phyloP scores from a whole-genome alignment of 495 filamentous ascomycete genomes.

The Pseudevernia furfuracea region DNA sequence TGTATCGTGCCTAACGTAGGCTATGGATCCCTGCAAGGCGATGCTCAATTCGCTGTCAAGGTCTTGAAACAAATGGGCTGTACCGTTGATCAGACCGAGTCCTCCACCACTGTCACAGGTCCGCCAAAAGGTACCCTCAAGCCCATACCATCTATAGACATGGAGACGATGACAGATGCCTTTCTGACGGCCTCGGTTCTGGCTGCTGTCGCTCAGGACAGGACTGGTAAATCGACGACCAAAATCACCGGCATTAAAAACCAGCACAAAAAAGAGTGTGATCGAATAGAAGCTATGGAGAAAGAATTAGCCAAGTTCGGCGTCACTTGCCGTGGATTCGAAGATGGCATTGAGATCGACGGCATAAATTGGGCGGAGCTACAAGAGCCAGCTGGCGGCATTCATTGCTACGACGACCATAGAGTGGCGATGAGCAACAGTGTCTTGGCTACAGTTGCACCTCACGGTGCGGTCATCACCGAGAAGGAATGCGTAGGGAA shows the following conservation, averaged over 20 bases:
- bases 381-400: slow-evolving; percentile 52
- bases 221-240: slow-evolving; percentile 54
- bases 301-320: slow-evolving; percentile 95
- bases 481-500: slow-evolving; percentile 93
- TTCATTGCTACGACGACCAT: slow-evolving; percentile 97
- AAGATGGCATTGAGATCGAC: slow-evolving; percentile 84
- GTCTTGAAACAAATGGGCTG: slow-evolving; percentile 93
- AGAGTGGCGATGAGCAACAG: slow-evolving; percentile 98
- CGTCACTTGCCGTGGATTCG: slow-evolving; percentile 74
- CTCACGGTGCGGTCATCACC: slow-evolving; percentile 65
- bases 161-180: slow-evolving; percentile 99
- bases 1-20: slow-evolving; percentile 97
- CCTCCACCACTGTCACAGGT: slow-evolving; percentile 87
- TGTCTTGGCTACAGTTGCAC: slow-evolving; percentile 72
- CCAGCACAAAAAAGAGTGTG: slow-evolving; percentile 97
- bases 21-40: slow-evolving; percentile 81
- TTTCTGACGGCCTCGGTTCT: slow-evolving; percentile 93
- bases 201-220: slow-evolving; percentile 70
- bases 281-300: slow-evolving; percentile 94
- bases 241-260: slow-evolving; percentile 95
- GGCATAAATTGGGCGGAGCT: slow-evolving; percentile 57
- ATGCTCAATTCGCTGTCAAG: slow-evolving; percentile 90
- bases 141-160: slow-evolving; percentile 72
- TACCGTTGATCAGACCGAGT: slow-evolving; percentile 71
- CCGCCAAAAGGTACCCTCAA: slow-evolving; percentile 66